Evolutionary conservation across 2,329 filamentous ascomycete species (phyloP), one percentile per base, ranked within the genome.

Genomic region (Aspergillus sp.): DNA sequence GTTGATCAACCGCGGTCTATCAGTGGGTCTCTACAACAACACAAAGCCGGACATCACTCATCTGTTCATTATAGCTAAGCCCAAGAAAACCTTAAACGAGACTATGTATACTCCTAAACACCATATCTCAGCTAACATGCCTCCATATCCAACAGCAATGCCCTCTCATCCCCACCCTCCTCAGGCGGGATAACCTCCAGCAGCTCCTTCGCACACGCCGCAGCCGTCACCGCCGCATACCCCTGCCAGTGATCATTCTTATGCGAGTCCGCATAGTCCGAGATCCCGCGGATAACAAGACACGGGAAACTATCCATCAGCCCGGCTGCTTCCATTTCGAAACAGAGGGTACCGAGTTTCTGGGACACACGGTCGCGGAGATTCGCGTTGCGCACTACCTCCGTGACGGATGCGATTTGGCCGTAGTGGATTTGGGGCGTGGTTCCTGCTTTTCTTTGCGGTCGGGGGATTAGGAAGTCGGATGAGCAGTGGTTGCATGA

Each of bases 301-400:
- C 54, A 56, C 5, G 54, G 54, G 31, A 56, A 51, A 7, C 43
- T 33, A 46, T 56, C 54, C 47, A 56, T 41, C 9, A 56, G 23
- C 3, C 54, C 54, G 4, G 54, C 54, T 21, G 54, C 54, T 31
- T 56, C 54, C 54, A 56, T 56, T 21, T 56, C 54, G 17, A 56
- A 49, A 21, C 54, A 56, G 5, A 56, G 33, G 15, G 51, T 41
- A 12, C 37, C 31, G 7, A 43, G 45, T 14, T 46, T 37, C 8
- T 40, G 35, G 4, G 35, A 40, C 14, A 55, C 11, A 19, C 25
- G 19, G 2, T 55, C 44, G n/a, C 45, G 25, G 14, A 45, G 49
- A 14, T n/a, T 31, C 25, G 23, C 44, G 33, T 55, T n/a, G 14
- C 23, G 48, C 52, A 55, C 41, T 6, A 55, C 52, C 21, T 55